phyloP scores from a whole-genome alignment of 306 rosid genomes.

The Citrullus amarus region DNA sequence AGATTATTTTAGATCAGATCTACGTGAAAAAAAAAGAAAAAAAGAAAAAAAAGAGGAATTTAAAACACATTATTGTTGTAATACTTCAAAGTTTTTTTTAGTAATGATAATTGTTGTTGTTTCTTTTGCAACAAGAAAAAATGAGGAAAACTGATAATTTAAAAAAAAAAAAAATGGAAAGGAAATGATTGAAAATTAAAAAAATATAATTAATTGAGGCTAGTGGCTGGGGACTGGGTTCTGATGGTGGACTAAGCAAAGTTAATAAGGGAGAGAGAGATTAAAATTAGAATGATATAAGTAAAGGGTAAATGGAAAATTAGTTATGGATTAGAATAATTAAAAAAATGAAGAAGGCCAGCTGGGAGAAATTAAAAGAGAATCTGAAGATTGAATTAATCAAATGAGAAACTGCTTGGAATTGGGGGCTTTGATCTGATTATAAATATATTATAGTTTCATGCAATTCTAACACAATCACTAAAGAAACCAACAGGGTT shows the following conservation, averaged over 20 bases:
- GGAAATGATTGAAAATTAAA: neutral
- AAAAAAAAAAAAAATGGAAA: neutral
- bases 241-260: neutral
- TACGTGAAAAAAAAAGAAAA: neutral
- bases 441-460: slow-evolving; percentile 1
- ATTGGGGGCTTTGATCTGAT: neutral
- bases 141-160: neutral
- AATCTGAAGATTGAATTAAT: slow-evolving; percentile 1
- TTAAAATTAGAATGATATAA: neutral
- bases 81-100: neutral
- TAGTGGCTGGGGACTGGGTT: slow-evolving; percentile 2
- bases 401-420: neutral
- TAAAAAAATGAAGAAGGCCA: slow-evolving; percentile 7
- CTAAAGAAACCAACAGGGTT: neutral
- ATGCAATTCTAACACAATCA: neutral
- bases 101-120: neutral
- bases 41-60: neutral
- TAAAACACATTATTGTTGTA: neutral
- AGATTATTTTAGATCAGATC: neutral
- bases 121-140: slow-evolving; percentile 1
- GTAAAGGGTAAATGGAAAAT: neutral
- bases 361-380: neutral
- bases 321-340: neutral
- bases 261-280: neutral
- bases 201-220: neutral